Percentiles rank a stretch among this genome's conserved stretches.
These are phyloP conservation scores for Effrenium voratum DNA, from an alignment of 73 alveolate genomes.

Conservation along the genomic window DNA sequence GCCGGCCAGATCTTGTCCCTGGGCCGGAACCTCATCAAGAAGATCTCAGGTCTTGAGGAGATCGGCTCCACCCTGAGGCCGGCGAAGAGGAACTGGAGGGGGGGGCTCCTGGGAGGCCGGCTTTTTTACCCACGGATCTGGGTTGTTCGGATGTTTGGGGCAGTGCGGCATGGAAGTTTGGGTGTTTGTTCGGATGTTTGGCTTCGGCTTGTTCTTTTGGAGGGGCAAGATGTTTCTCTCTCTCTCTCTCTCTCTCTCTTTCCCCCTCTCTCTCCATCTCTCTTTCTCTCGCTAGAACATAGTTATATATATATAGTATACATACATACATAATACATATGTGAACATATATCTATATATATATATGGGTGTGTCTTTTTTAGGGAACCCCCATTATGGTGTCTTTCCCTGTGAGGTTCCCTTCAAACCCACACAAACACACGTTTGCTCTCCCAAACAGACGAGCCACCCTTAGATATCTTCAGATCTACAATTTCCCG, in stretches of 20 bases:
- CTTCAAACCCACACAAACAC: no score
- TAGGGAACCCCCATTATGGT: neutral
- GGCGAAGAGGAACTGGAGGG: neutral
- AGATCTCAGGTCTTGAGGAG: slow-evolving; percentile 99
- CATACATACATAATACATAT: neutral
- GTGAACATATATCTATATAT: neutral
- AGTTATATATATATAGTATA: no score
- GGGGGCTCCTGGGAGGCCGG: neutral
- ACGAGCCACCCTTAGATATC: no score
- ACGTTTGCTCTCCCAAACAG: no score
- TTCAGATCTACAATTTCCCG: no score
- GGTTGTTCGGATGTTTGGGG: neutral
- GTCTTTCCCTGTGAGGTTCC: neutral
- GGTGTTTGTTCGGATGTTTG: no score
- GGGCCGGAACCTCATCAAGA: slow-evolving; percentile 99
- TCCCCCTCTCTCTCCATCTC: no score
- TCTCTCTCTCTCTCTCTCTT: no score
- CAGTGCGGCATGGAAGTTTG: no score
- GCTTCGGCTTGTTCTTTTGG: no score
- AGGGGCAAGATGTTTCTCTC: no score
- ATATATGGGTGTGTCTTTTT: neutral
- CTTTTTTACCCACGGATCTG: neutral
- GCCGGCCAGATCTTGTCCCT: slow-evolving; percentile 98
- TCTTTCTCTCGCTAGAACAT: no score
- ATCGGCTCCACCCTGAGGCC: slow-evolving; percentile 98